Evolutionary conservation across 2,329 filamentous ascomycete species (phyloP).

Genomic region (Dothideomycetes sp.): DNA sequence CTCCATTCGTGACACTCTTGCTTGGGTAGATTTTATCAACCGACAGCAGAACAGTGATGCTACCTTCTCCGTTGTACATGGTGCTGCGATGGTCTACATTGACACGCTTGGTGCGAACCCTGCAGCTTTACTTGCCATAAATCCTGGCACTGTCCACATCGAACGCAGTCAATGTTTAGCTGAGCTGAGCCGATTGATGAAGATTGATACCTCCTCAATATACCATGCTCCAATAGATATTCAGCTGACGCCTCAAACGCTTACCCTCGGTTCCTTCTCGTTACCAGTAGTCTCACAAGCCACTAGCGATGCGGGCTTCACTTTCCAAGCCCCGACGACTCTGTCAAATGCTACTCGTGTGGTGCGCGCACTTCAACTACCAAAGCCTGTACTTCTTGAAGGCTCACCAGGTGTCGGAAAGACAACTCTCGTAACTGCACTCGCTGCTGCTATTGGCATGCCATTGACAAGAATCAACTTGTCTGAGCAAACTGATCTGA

Average conservation of each 20-base stretch:
- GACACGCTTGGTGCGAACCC: constrained; percentile 94
- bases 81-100: constrained; percentile 89
- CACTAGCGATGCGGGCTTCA: constrained; percentile 49
- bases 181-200: constrained; percentile 58
- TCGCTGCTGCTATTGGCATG: constrained; percentile 69
- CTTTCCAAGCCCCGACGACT: constrained; percentile 82
- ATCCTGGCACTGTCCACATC: constrained; percentile 54
- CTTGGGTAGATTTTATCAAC: constrained; percentile 92
- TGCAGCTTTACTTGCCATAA: constrained; percentile 69
- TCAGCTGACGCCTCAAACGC: constrained; percentile 35
- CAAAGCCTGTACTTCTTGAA: constrained; percentile 87
- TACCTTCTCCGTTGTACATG: constrained; percentile 52
- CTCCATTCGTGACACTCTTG: constrained; percentile 83
- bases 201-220: constrained; percentile 48
- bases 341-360: constrained; percentile 84
- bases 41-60: constrained; percentile 19
- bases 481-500: constrained; percentile 94
- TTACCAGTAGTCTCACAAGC: constrained; percentile 31
- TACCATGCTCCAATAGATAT: constrained; percentile 57
- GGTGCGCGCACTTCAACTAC: constrained; percentile 74
- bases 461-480: constrained; percentile 89
- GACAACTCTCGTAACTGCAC: constrained; percentile 79
- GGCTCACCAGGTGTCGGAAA: constrained; percentile 98
- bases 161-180: constrained; percentile 65
- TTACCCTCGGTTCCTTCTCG: constrained; percentile 67